phyloP scores from a whole-genome alignment of 176 grass and related monocot species.

The Tillandsia leiboldiana region DNA sequence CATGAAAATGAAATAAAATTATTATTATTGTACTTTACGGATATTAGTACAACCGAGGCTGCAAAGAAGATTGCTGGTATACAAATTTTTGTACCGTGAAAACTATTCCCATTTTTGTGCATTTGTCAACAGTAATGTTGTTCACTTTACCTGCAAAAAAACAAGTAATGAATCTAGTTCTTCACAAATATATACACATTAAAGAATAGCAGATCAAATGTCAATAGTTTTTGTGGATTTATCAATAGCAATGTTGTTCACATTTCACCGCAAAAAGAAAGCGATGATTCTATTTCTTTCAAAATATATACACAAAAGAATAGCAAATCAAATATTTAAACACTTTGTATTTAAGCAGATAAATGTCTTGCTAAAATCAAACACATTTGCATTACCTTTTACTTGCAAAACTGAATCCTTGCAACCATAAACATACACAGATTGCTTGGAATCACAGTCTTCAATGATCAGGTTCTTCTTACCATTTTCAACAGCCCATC shows the following conservation, averaged over 20 bases:
- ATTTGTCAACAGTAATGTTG: too few species aligned
- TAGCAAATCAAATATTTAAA: slow-evolving; percentile 7
- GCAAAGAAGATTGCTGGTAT: too few species aligned
- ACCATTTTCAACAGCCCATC: slow-evolving; percentile 89
- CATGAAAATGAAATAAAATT: too few species aligned
- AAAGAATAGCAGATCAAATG: too few species aligned
- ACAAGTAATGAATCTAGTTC: too few species aligned
- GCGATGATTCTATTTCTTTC: slow-evolving; percentile 5
- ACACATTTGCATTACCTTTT: slow-evolving; percentile 52
- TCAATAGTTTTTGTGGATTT: slow-evolving; percentile 69
- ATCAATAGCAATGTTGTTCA: slow-evolving; percentile 95
- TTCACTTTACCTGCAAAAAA: too few species aligned
- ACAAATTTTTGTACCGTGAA: too few species aligned
- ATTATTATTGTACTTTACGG: too few species aligned
- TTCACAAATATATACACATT: too few species aligned
- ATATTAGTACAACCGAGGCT: too few species aligned
- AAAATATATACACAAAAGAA: slow-evolving; percentile 6
- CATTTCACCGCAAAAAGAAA: slow-evolving; percentile 58
- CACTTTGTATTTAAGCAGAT: slow-evolving; percentile 2
- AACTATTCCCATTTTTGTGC: too few species aligned
- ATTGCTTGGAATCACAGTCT: slow-evolving; percentile 94
- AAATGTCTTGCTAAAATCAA: neutral
- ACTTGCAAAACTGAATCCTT: slow-evolving; percentile 98
- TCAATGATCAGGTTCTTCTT: slow-evolving; percentile 78
- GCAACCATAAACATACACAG: slow-evolving; percentile 83